Conservation (phyloP, 2,329 filamentous ascomycete genomes). For the Trichoderma asperellum region DNA sequence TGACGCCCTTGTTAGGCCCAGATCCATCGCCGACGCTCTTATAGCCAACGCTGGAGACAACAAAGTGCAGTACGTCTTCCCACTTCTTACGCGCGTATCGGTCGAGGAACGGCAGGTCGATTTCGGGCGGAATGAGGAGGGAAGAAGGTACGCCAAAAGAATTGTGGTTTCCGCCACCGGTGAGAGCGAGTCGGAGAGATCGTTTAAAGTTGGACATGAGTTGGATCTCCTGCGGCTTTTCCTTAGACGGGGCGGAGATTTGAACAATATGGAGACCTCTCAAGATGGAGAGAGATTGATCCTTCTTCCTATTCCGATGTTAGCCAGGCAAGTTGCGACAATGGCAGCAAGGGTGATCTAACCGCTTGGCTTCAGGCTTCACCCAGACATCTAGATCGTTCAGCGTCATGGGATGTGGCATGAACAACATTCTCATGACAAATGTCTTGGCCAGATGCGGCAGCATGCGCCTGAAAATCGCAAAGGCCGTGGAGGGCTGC, state of each 20-base stretch:
- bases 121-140: slow-evolving; percentile 62
- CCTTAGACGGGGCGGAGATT: slow-evolving; percentile 63
- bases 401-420: slow-evolving; percentile 78
- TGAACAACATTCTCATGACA: slow-evolving; percentile 93
- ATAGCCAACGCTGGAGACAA: slow-evolving; percentile 76
- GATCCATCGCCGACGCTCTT: slow-evolving; percentile 52
- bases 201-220: slow-evolving; percentile 78
- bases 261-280: slow-evolving; percentile 84
- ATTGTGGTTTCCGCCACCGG: slow-evolving; percentile 80
- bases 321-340: slow-evolving; percentile 1
- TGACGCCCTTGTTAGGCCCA: slow-evolving; percentile 75
- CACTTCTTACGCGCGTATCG: slow-evolving; percentile 85
- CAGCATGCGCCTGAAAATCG: slow-evolving; percentile 96
- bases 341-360: slow-evolving; percentile 4
- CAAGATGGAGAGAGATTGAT: slow-evolving; percentile 78
- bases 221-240: slow-evolving; percentile 70
- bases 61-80: slow-evolving; percentile 95
- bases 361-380: slow-evolving; percentile 61
- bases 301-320: slow-evolving; percentile 64
- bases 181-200: slow-evolving; percentile 83
- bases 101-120: slow-evolving; percentile 77
- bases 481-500: slow-evolving; percentile 92
- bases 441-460: slow-evolving; percentile 95
- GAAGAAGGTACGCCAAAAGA: slow-evolving; percentile 88
- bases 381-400: slow-evolving; percentile 86